phyloP scores from a whole-genome alignment of 2,329 filamentous ascomycete genomes.

The Trichoderma polysporum region DNA sequence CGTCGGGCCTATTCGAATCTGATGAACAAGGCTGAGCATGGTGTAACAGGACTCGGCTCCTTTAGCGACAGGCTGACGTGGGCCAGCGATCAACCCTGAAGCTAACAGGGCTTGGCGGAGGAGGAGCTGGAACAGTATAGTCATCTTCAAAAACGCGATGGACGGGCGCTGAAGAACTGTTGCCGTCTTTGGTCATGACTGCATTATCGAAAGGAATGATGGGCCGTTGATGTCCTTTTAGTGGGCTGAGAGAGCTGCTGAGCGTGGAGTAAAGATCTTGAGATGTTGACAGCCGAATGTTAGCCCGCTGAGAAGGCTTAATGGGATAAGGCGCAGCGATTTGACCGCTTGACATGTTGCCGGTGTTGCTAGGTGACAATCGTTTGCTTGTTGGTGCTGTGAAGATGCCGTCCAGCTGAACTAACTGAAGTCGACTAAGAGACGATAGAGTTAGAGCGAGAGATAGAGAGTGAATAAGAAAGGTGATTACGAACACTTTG shows the following conservation, averaged over 20 bases:
- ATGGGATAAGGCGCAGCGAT: constrained; percentile 48
- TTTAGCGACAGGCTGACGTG: constrained; percentile 34
- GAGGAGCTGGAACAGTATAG: constrained; percentile 64
- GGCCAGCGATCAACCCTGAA: constrained; percentile 59
- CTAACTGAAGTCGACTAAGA: not conserved
- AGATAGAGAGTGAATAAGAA: not conserved
- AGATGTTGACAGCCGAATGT: constrained; percentile 38
- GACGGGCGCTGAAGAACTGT: constrained; percentile 46
- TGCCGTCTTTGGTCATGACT: constrained; percentile 45
- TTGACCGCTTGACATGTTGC: constrained; percentile 38
- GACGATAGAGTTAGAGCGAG: not conserved
- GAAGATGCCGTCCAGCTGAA: not conserved
- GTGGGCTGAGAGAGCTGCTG: constrained; percentile 31
- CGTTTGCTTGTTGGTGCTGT: not conserved
- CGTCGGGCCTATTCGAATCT: not conserved
- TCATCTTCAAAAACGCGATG: constrained; percentile 57
- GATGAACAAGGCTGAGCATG: constrained; percentile 14
- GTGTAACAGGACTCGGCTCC: constrained; percentile 14
- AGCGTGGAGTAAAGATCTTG: constrained; percentile 56
- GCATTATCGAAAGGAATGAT: constrained; percentile 37
- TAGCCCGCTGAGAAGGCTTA: constrained; percentile 46
- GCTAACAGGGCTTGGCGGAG: constrained; percentile 63
- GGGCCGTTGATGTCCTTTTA: constrained; percentile 9
- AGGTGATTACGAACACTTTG: not conserved
- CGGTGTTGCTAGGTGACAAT: not conserved